phyloP scores from a whole-genome alignment of 805 yeast species.

The Metschnikowia borealis region DNA sequence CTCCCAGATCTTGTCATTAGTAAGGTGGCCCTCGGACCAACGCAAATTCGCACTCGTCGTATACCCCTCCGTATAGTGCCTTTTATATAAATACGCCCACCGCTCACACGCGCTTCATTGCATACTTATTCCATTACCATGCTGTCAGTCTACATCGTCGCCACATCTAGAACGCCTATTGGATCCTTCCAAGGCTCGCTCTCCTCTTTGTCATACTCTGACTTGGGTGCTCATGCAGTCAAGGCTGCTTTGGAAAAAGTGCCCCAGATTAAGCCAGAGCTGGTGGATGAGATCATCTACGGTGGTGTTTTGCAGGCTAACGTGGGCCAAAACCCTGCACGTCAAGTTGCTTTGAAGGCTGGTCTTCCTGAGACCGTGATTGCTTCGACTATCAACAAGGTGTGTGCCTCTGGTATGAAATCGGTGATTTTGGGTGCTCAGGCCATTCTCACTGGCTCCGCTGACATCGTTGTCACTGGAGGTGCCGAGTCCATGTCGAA shows the following conservation, averaged over 20 bases:
- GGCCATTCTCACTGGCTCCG: conserved; percentile 79
- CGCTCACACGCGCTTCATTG: neutral
- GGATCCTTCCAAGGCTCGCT: conserved; percentile 90
- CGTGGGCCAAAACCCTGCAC: conserved; percentile 96
- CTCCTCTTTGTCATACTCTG: conserved; percentile 70
- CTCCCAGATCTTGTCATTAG: neutral
- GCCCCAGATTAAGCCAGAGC: conserved; percentile 71
- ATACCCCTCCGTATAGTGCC: conserved; percentile 4
- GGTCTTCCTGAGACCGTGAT: conserved; percentile 78
- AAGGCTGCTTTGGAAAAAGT: conserved; percentile 80
- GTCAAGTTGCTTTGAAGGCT: conserved; percentile 91
- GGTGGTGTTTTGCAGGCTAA: conserved; percentile 93
- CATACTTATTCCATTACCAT: conserved; percentile 2
- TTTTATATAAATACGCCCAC: conserved; percentile 1
- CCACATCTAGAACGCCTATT: conserved; percentile 91
- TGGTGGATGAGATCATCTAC: conserved; percentile 84
- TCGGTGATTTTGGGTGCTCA: conserved; percentile 89
- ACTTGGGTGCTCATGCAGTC: conserved; percentile 90
- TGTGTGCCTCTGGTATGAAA: conserved; percentile 95
- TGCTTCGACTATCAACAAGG: conserved; percentile 92
- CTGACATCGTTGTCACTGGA: conserved; percentile 92
- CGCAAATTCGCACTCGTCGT: conserved; percentile 4
- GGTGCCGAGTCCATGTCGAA: conserved; percentile 98
- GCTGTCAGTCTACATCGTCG: conserved; percentile 74
- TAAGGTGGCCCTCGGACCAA: conserved; percentile 2